Evolutionary conservation across 2,329 filamentous ascomycete genomes (phyloP).

Genomic region (Gaeumannomyces tritici): DNA sequence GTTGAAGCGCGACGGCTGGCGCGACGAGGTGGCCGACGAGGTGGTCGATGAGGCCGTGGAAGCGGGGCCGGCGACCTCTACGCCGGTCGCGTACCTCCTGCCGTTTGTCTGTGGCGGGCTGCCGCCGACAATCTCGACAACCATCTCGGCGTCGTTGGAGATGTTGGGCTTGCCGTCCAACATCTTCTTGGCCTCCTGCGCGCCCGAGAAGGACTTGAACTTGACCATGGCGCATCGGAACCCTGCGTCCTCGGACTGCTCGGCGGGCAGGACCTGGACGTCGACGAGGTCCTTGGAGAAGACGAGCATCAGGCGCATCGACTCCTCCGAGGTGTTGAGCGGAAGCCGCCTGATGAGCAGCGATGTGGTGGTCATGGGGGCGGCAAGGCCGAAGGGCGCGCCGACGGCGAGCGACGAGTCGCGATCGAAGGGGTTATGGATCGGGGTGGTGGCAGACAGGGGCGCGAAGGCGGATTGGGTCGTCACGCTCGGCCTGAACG

Average conservation of each 20-base stretch:
- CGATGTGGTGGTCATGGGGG: constrained; percentile 23
- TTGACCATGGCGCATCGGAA: constrained; percentile 42
- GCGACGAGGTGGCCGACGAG: constrained; percentile 34
- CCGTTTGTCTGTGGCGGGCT: constrained; percentile 17
- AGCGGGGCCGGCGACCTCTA: constrained; percentile 20
- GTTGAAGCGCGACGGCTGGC: constrained; percentile 51
- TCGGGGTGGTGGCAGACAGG: constrained; percentile 19
- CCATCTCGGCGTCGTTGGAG: constrained; percentile 39
- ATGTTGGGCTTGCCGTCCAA: constrained; percentile 45
- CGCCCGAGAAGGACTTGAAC: constrained; percentile 43
- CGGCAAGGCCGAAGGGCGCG: constrained; percentile 25
- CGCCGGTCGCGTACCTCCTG: constrained; percentile 45
- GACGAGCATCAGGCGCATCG: constrained; percentile 45
- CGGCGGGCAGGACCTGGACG: constrained; percentile 38
- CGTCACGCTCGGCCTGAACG: constrained; percentile 24
- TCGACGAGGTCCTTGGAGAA: constrained; percentile 46
- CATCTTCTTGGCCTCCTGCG: constrained; percentile 46
- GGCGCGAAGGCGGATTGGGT: constrained; percentile 22
- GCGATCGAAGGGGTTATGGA: constrained; percentile 25
- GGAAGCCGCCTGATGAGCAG: constrained; percentile 47
- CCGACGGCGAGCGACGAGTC: constrained; percentile 30
- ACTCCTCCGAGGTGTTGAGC: constrained; percentile 41
- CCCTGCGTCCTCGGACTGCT: constrained; percentile 38
- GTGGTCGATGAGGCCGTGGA: constrained; percentile 29
- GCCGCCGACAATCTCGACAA: constrained; percentile 46